Evolutionary conservation across 148 eudicot genomes (phyloP), one percentile per base, ranked within the genome.

Genomic region (Rhododendron ferrugineum): DNA sequence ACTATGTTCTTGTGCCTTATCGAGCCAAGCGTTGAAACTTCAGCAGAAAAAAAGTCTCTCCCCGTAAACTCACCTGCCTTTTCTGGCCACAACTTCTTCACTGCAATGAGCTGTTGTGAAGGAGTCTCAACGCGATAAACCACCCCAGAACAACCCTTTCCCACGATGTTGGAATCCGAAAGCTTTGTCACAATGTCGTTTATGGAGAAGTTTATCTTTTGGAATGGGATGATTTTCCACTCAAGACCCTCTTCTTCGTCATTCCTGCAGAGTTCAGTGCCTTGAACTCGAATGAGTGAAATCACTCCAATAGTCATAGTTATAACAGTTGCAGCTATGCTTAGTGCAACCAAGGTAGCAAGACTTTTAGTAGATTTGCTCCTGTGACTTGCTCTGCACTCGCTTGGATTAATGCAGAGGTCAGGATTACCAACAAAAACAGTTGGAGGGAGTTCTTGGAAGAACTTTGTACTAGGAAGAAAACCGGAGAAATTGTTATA

Each of bases 121-220:
- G 86, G 88, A 30, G 85, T 89, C 83, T 89, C 91, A n/a, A 88
- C 91, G 0, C 89, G 88, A 50, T 89, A 89, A 47, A 89, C 91
- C 56, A 87, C 78, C n/a, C 91, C 89, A 5, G 91, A 89, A 74
- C 89, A 32, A 47, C 91, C 91, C 62, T 84, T 87, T 32, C 91
- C 91, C 23, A 89, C 88, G 26, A 89, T 88, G 81, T 89, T 89
- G 5, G 86, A 76, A 49, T 89, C 91, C 2, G 77, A 54, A 42
- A 89, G 89, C 62, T 86, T 75, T 78, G 86, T 78, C n/a, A 89
- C 80, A 28, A 89, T 79, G 11, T 88, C 89, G 28, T 86, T 49
- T 11, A 89, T 85, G 11, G 88, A 87, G 88, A 89, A 87, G 68
- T 84, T 87, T 3, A 89, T 84, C 88, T 87, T 89, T 52, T 87